A percentile compares a stretch with the other conserved stretches of the same genome.
phyloP scores from a whole-genome alignment of 139 green algal species.

The Yamagishiella unicocca region DNA sequence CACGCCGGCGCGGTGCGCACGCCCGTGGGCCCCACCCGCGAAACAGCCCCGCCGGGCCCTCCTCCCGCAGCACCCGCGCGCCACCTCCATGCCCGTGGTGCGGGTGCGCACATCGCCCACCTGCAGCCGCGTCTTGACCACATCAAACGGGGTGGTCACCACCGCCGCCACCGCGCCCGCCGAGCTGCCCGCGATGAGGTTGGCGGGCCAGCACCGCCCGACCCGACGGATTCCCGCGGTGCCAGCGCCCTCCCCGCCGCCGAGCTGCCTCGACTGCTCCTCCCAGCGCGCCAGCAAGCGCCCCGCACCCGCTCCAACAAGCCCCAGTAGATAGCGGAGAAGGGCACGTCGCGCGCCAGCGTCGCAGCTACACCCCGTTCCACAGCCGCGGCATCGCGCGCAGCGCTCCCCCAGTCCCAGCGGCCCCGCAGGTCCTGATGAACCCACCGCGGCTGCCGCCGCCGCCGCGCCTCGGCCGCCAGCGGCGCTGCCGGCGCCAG shows the following conservation, averaged over 20 bases:
- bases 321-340: slow-evolving; percentile 95
- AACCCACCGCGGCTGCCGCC: background rate
- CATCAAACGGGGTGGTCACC: slow-evolving; percentile 96
- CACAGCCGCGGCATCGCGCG: slow-evolving; percentile 68
- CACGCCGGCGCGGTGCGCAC: slow-evolving; percentile 87
- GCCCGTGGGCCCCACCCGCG: slow-evolving; percentile 78
- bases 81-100: slow-evolving; percentile 38
- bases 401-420: slow-evolving; percentile 17
- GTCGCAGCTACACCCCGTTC: slow-evolving; percentile 86
- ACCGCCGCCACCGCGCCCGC: slow-evolving; percentile 84
- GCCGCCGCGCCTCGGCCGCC: background rate
- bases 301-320: slow-evolving; percentile 86
- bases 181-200: slow-evolving; percentile 69
- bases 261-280: slow-evolving; percentile 8
- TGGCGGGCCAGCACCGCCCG: slow-evolving; percentile 69
- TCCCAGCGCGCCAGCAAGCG: slow-evolving; percentile 55
- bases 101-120: slow-evolving; percentile 58
- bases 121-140: slow-evolving; percentile 95
- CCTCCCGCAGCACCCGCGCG: slow-evolving; percentile 61
- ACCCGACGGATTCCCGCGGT: slow-evolving; percentile 21
- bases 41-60: slow-evolving; percentile 86
- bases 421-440: background rate
- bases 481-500: slow-evolving; percentile 15
- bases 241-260: slow-evolving; percentile 11
- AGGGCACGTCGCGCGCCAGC: slow-evolving; percentile 93